Evolutionary conservation across 306 rosid genomes (phyloP).

Genomic region (Fragaria iinumae): DNA sequence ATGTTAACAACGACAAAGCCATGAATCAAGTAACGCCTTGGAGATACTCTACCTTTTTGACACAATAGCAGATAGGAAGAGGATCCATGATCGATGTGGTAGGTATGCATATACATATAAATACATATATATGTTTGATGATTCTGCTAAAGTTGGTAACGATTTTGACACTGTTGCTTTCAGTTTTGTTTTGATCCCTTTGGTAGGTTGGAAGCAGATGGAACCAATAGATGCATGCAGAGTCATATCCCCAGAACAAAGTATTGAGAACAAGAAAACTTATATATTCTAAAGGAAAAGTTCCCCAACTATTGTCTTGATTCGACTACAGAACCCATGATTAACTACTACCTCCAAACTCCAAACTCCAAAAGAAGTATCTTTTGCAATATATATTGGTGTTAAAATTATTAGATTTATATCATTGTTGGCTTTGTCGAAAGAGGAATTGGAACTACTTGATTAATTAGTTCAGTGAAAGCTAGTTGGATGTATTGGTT

Average conservation of each 20-base stretch:
- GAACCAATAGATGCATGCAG: constrained; percentile 46
- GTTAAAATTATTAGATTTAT: background rate
- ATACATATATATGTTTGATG: background rate
- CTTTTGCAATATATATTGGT: background rate
- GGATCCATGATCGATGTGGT: background rate
- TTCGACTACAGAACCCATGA: background rate
- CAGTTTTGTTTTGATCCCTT: constrained; percentile 34
- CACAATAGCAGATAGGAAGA: constrained; percentile 10
- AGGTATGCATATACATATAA: background rate
- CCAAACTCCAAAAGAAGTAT: background rate
- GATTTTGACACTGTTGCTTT: constrained; percentile 39
- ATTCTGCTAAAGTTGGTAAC: constrained; percentile 25
- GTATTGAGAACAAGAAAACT: constrained; percentile 32
- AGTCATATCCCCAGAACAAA: constrained; percentile 31
- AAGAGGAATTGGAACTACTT: background rate
- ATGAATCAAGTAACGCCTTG: constrained; percentile 9
- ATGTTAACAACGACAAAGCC: constrained; percentile 4
- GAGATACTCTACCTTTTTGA: background rate
- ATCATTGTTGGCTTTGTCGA: background rate
- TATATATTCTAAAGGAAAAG: constrained; percentile 36
- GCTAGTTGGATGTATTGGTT: background rate
- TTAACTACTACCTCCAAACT: background rate
- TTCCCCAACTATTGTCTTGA: constrained; percentile 23
- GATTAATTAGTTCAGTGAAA: background rate
- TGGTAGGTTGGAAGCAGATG: constrained; percentile 40